Conservation (phyloP, 2,329 filamentous ascomycete species). For the Aschersonia sp. region DNA sequence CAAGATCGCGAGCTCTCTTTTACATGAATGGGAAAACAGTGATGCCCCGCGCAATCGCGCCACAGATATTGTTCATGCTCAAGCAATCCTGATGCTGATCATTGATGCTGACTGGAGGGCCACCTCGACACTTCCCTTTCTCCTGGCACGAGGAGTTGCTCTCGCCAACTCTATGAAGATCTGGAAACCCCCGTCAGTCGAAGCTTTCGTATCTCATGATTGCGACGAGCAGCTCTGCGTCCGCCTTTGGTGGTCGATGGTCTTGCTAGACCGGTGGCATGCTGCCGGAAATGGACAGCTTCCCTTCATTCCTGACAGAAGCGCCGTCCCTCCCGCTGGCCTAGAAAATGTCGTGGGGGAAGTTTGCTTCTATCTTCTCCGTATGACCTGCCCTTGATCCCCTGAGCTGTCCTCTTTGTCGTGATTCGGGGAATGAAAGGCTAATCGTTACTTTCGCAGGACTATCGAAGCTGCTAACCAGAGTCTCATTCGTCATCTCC, state of each 20-base stretch:
- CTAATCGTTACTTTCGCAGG: conserved; percentile 18
- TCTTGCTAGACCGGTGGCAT: conserved; percentile 61
- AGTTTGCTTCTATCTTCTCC: conserved; percentile 46
- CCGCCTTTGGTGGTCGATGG: conserved; percentile 57
- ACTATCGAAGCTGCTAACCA: conserved; percentile 39
- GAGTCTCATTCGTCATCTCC: conserved; percentile 22
- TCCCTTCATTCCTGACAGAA: conserved; percentile 46
- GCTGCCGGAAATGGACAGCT: conserved; percentile 52
- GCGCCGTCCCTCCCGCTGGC: conserved; percentile 42
- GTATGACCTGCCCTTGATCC: conserved; percentile 21
- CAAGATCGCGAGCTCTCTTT: conserved; percentile 28
- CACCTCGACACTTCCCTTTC: conserved; percentile 32
- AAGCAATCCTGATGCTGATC: conserved; percentile 50
- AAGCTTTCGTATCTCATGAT: conserved; percentile 37
- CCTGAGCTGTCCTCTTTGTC: too few relatives aligned
- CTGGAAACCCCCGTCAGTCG: conserved; percentile 26
- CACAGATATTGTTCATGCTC: conserved; percentile 44
- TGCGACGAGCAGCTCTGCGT: conserved; percentile 47
- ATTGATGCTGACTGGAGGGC: conserved; percentile 44
- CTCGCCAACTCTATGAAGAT: conserved; percentile 52
- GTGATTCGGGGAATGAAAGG: neutral
- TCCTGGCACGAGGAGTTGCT: conserved; percentile 51
- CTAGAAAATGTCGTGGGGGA: conserved; percentile 48
- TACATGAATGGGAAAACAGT: conserved; percentile 36
- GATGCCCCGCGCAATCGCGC: conserved; percentile 21